phyloP scores from a whole-genome alignment of 805 yeast species.

The Naumovozyma baii region DNA sequence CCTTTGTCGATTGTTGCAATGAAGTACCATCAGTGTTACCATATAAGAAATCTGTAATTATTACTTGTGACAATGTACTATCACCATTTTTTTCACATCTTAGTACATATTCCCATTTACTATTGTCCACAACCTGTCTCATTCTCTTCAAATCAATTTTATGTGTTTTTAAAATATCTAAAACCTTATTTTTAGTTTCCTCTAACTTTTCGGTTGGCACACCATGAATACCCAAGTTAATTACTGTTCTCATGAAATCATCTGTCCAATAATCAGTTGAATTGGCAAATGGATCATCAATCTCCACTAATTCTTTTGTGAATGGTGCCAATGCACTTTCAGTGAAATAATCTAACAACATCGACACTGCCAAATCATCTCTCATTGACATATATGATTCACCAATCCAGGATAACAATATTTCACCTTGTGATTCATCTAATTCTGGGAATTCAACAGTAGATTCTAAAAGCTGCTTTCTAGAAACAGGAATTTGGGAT shows the following conservation, averaged over 20 bases:
- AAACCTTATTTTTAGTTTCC: constrained; percentile 43
- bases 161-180: constrained; percentile 46
- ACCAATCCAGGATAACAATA: constrained; percentile 72
- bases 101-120: constrained; percentile 49
- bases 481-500: constrained; percentile 38
- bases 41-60: constrained; percentile 72
- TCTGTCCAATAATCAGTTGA: constrained; percentile 62
- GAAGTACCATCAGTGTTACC: constrained; percentile 56
- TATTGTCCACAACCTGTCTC: constrained; percentile 57
- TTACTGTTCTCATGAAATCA: constrained; percentile 55
- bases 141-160: constrained; percentile 57
- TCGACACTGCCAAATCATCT: constrained; percentile 57
- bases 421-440: constrained; percentile 76
- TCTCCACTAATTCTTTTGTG: constrained; percentile 62
- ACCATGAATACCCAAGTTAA: constrained; percentile 49
- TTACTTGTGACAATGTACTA: constrained; percentile 48
- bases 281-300: constrained; percentile 72
- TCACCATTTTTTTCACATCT: constrained; percentile 55
- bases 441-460: constrained; percentile 76
- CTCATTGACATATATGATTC: constrained; percentile 48
- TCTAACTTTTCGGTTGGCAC: constrained; percentile 62
- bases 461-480: constrained; percentile 36
- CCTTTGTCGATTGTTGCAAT: constrained; percentile 44
- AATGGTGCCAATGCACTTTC: constrained; percentile 70
- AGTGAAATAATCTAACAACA: constrained; percentile 64